Conservation (phyloP, 2,329 filamentous ascomycete species). For the Xylaria sp. region DNA sequence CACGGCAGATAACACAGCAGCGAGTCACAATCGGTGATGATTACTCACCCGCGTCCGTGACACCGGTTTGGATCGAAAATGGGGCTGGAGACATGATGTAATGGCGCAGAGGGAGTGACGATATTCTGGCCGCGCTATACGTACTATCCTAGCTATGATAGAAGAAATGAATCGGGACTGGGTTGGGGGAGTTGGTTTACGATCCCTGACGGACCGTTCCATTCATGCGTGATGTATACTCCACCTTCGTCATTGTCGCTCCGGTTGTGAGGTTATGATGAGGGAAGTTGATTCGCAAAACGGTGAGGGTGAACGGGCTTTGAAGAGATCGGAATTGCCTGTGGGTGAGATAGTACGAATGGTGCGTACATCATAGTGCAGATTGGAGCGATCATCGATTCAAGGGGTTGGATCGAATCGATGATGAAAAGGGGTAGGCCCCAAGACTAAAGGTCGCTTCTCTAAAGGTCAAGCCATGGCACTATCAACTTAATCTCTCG, state of each 20-base stretch:
- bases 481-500: neutral
- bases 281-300: too few species aligned
- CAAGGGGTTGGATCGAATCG: neutral
- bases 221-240: neutral
- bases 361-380: neutral
- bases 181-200: neutral
- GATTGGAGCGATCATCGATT: constrained; percentile 1
- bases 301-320: too few species aligned
- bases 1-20: too few species aligned
- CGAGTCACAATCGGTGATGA: neutral
- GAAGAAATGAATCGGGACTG: too few species aligned
- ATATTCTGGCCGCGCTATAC: neutral
- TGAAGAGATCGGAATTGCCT: too few species aligned
- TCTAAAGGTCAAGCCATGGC: neutral
- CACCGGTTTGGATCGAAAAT: neutral
- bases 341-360: too few species aligned
- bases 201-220: neutral
- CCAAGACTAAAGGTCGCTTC: neutral
- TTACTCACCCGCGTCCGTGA: neutral
- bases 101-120: neutral
- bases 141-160: too few species aligned
- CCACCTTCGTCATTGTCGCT: neutral
- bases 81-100: neutral
- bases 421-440: neutral
- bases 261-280: neutral